Conservation (phyloP, 441 rosid species). For the Populus hybrid region DNA sequence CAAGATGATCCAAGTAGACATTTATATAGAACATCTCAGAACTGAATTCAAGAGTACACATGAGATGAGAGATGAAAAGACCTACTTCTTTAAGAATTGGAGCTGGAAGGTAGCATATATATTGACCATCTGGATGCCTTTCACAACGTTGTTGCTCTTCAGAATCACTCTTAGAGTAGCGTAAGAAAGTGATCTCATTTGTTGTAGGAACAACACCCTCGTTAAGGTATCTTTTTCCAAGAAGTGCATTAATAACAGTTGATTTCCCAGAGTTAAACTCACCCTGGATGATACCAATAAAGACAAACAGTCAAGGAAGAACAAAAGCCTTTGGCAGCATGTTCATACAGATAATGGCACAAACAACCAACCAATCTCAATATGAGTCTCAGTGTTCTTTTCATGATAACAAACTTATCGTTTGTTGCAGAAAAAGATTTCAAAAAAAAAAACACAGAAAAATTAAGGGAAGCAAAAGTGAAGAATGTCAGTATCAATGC, state of each 20-base stretch:
- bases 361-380: slow-evolving; percentile 5
- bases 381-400: not conserved
- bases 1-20: not conserved
- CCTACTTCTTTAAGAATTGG: slow-evolving; percentile 91
- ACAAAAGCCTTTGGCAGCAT: slow-evolving; percentile 6
- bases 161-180: slow-evolving; percentile 60
- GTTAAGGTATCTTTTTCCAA: slow-evolving; percentile 84
- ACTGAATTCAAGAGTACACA: slow-evolving; percentile 8
- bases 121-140: slow-evolving; percentile 90
- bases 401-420: not conserved
- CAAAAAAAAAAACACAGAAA: not conserved
- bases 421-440: not conserved
- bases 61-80: slow-evolving; percentile 18
- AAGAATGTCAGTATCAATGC: not conserved
- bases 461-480: not conserved
- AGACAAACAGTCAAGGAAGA: slow-evolving; percentile 14
- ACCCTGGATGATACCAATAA: slow-evolving; percentile 55
- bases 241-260: slow-evolving; percentile 91
- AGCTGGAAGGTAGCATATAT: slow-evolving; percentile 79
- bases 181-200: slow-evolving; percentile 83
- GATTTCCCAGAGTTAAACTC: slow-evolving; percentile 98
- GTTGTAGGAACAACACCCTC: slow-evolving; percentile 95
- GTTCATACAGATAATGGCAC: slow-evolving; percentile 8
- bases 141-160: slow-evolving; percentile 73
- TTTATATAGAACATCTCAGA: slow-evolving; percentile 1